Conservation (phyloP, 371 early-diverging fungal species). For the Mucor irregularis region DNA sequence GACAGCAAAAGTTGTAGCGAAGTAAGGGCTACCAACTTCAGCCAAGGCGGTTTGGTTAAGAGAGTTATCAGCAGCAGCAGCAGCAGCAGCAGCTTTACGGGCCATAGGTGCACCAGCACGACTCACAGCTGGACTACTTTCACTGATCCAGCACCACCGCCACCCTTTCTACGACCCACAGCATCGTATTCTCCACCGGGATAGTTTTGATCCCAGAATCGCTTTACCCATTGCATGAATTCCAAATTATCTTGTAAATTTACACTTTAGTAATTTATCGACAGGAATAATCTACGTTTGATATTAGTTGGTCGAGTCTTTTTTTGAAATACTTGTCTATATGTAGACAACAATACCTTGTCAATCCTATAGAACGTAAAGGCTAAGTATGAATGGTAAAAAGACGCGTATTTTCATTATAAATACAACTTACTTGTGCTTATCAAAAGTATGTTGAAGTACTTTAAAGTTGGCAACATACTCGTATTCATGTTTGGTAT, state of each 20-base stretch:
- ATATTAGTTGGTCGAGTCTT: too few relatives aligned
- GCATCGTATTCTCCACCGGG: constrained; percentile 87
- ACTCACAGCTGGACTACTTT: constrained; percentile 6
- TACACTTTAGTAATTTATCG: constrained; percentile 83
- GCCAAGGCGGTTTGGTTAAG: too few relatives aligned
- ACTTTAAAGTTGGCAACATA: constrained; percentile 90
- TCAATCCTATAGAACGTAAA: constrained; percentile 40
- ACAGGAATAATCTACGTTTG: constrained; percentile 33
- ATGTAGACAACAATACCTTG: too few relatives aligned
- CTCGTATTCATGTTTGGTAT: constrained; percentile 91
- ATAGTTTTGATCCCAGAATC: constrained; percentile 82
- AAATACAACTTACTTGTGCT: constrained; percentile 75
- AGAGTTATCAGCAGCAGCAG: constrained; percentile 30
- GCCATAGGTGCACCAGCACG: constrained; percentile 16
- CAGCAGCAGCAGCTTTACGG: not conserved
- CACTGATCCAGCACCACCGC: constrained; percentile 45
- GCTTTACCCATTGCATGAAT: constrained; percentile 92
- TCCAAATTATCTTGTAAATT: constrained; percentile 96
- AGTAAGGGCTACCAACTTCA: too few relatives aligned
- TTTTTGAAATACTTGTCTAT: not conserved
- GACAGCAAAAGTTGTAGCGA: too few relatives aligned
- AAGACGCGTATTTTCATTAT: not conserved
- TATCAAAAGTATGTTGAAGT: constrained; percentile 80
- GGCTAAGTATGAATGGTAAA: not conserved
- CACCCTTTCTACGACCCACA: constrained; percentile 74